Base-by-base conservation (phyloP, 2,329 filamentous ascomycete species). In the Triangularia setosa region DNA sequence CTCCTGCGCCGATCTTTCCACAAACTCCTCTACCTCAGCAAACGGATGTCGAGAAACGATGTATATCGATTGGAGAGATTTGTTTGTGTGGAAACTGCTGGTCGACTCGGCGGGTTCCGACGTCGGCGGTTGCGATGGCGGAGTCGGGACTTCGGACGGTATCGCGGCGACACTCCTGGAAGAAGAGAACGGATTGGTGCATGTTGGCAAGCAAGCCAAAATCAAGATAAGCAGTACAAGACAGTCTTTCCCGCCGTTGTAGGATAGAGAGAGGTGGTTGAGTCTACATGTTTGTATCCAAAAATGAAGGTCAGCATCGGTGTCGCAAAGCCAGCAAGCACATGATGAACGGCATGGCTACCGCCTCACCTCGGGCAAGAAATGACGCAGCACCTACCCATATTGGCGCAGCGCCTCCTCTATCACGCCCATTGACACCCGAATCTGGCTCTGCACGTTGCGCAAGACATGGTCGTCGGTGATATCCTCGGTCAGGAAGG, bases 231-330 rank as follows among this genome's bases (percentile, higher is more conserved):
- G 83, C 18, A 98, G 87, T 61, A 98, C 93, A 18, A 98, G 89
- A 73, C 94, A 98, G 82, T 98, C 95, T 77, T 99, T 99, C 66
- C 95, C 95, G 74, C 95, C 95, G 72, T 99, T 99, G 79, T 97
- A 99, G 63, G 94, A 96, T 68, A 98, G 83, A 4, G 93, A 92
- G 66, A 98, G 84, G 74, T 96, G 85, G 64, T 89, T 83, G 67
- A 90, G 84, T 64, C 91, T 95, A 72, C 53, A 8, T 65, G 54
- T 54, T 23, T 14, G 44, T 16, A n/a, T 56, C 44, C 9, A 63
- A 27, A 59, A 4, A 24, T n/a, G n/a, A n/a, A 62, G n/a, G 64
- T 68, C 18, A 67, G 63, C 60, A 33, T 23, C 21, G n/a, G 25
- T 30, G 28, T 54, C 18, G 57, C 58, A 28, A n/a, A 35, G 24